Conservation (phyloP, 495 filamentous ascomycete genomes). For the Annulohypoxylon bovei region DNA sequence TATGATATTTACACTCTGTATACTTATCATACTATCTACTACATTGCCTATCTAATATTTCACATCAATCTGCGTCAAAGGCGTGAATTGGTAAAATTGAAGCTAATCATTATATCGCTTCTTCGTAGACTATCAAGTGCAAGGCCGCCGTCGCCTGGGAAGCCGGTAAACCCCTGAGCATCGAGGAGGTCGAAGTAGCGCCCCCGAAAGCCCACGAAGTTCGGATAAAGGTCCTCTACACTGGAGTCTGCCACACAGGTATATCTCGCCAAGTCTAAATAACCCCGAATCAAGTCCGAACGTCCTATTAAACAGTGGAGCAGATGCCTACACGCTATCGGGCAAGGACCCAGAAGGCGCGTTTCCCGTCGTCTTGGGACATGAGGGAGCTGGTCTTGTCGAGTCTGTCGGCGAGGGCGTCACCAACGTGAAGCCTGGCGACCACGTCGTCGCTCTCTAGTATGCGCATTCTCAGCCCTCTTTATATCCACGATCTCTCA, state of each 20-base stretch:
- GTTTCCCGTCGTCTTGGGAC: constrained; percentile 94
- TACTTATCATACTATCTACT: not conserved
- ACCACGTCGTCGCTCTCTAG: constrained; percentile 97
- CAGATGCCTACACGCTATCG: constrained; percentile 97
- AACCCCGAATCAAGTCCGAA: constrained; percentile 42
- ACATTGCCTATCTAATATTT: not conserved
- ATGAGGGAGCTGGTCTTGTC: constrained; percentile 96
- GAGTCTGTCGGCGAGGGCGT: constrained; percentile 97
- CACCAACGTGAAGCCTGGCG: constrained; percentile 89
- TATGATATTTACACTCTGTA: not conserved
- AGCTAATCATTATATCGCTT: constrained; percentile 22
- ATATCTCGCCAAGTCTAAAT: constrained; percentile 44
- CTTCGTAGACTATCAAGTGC: constrained; percentile 60
- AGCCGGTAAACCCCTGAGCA: constrained; percentile 83
- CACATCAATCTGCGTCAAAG: not conserved
- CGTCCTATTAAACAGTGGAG: constrained; percentile 29
- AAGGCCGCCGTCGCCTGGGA: constrained; percentile 98
- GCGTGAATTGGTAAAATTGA: not conserved
- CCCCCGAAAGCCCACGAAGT: constrained; percentile 96
- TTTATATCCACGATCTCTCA: not conserved
- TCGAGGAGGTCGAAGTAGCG: constrained; percentile 92
- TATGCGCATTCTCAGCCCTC: constrained; percentile 54
- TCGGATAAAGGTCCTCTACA: constrained; percentile 95
- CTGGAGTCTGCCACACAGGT: constrained; percentile 98
- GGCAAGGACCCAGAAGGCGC: constrained; percentile 98